phyloP scores from a whole-genome alignment of 139 green algal genomes.

The Picochlorum sp. region DNA sequence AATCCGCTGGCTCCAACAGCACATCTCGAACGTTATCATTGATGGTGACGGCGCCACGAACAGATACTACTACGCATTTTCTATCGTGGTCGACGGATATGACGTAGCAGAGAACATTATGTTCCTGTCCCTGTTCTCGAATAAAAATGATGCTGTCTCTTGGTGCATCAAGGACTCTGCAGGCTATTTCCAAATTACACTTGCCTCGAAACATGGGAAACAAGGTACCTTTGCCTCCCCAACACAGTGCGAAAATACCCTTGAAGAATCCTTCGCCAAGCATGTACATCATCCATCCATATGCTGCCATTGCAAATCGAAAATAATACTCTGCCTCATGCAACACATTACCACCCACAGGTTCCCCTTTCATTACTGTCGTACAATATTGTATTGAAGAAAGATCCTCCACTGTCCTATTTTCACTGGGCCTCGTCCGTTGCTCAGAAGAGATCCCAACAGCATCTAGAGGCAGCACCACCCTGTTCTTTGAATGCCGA shows the following conservation, averaged over 20 bases:
- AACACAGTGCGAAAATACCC: not conserved
- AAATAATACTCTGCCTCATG: not conserved
- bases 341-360: not conserved
- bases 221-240: not conserved
- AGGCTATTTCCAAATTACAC: not conserved
- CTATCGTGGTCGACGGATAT: not conserved
- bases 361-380: not conserved
- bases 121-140: not conserved
- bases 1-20: not conserved
- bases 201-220: not conserved
- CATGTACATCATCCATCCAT: slow-evolving; percentile 8
- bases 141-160: not conserved
- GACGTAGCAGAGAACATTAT: slow-evolving; percentile 2
- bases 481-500: not conserved
- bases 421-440: not conserved
- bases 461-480: not conserved
- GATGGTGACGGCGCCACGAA: not conserved
- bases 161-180: not conserved
- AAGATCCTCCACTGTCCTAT: too few relatives aligned
- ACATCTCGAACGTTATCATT: slow-evolving; percentile 4
- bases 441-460: not conserved
- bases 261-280: not conserved
- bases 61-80: not conserved
- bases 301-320: not conserved
- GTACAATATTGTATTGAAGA: too few relatives aligned